A percentile compares a stretch with the other conserved stretches of the same genome.
These are phyloP conservation scores for Pseudogymnoascus sp. DNA, from an alignment of 2,329 filamentous ascomycete species.

Conservation along the genomic window DNA sequence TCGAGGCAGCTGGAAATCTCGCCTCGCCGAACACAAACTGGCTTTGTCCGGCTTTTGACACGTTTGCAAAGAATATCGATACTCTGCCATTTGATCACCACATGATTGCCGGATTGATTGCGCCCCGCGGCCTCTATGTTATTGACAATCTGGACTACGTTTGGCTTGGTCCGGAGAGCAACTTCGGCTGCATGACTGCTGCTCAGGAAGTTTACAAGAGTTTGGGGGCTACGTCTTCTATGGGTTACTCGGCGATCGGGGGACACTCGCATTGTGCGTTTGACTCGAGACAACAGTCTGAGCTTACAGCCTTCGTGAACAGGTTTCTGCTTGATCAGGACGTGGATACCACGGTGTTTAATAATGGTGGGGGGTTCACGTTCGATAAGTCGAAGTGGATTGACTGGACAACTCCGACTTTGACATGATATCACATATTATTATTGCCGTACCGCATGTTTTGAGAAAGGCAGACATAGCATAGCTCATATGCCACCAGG, in stretches of 20 bases:
- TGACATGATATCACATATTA: no score
- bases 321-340: conserved; percentile 35
- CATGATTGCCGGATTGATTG: conserved; percentile 46
- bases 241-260: no score
- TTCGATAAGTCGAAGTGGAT: conserved; percentile 26
- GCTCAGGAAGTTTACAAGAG: conserved; percentile 27
- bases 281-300: no score
- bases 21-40: neutral
- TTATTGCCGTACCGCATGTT: no score
- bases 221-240: no score
- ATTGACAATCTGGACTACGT: conserved; percentile 41
- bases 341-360: conserved; percentile 19
- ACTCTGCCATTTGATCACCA: conserved; percentile 48
- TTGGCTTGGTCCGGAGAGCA: conserved; percentile 44
- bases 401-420: conserved; percentile 16
- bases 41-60: neutral
- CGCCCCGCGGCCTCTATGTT: conserved; percentile 44
- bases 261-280: no score
- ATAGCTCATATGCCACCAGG: no score
- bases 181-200: conserved; percentile 45
- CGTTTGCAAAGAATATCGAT: conserved; percentile 32
- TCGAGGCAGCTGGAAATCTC: neutral
- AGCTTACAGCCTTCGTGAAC: conserved; percentile 34
- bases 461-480: no score
- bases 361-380: neutral